Evolutionary conservation across 345 rosid species (phyloP).

Genomic region (Eucalyptus marginata): DNA sequence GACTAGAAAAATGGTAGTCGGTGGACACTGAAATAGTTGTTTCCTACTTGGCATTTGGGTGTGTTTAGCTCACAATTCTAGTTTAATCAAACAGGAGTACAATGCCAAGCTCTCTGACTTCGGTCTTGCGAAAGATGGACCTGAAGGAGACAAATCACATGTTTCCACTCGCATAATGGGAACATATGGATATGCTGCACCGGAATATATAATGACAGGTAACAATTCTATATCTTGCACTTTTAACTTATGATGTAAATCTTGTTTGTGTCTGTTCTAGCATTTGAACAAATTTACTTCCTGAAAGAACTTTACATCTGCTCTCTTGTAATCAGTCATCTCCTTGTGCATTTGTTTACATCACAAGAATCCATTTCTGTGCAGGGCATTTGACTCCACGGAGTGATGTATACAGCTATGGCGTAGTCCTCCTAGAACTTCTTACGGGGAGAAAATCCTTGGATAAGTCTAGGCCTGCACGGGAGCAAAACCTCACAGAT

Average conservation of each 20-base stretch:
- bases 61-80: not conserved
- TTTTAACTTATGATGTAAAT: not conserved
- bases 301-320: not conserved
- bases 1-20: not conserved
- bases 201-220: slow-evolving; percentile 97
- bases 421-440: slow-evolving; percentile 74
- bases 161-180: slow-evolving; percentile 99
- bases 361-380: not conserved
- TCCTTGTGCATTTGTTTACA: not conserved
- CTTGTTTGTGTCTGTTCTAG: not conserved
- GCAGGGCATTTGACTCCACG: slow-evolving; percentile 81
- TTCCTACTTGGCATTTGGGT: not conserved
- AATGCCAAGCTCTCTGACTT: slow-evolving; percentile 92
- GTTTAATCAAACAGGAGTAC: slow-evolving; percentile 49
- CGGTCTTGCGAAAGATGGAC: slow-evolving; percentile 97
- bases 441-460: slow-evolving; percentile 77
- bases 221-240: not conserved
- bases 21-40: not conserved
- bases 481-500: slow-evolving; percentile 82
- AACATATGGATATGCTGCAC: slow-evolving; percentile 98
- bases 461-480: slow-evolving; percentile 74
- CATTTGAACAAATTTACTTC: not conserved
- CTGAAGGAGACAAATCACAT: slow-evolving; percentile 92
- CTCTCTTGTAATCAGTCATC: not conserved
- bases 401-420: slow-evolving; percentile 87